These are phyloP conservation scores for Herpotrichia juniperi DNA, from an alignment of 2,329 filamentous ascomycete genomes.

Conservation along the genomic window DNA sequence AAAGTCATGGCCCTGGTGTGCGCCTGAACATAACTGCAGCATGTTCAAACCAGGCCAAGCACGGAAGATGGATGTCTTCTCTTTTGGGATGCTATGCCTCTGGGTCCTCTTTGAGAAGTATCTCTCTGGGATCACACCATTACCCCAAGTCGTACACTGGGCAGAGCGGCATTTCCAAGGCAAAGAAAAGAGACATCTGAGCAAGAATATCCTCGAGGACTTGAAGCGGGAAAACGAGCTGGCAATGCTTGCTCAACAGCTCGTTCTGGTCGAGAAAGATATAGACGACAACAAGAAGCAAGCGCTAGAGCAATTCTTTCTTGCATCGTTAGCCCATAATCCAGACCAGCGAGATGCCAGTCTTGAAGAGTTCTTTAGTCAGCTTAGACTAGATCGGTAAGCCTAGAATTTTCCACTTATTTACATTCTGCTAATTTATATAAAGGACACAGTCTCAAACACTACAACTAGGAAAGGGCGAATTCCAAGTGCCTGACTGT, in stretches of 20 bases:
- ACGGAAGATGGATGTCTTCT: constrained; percentile 17
- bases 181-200: background rate
- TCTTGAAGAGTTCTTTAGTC: background rate
- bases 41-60: constrained; percentile 6
- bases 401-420: no score
- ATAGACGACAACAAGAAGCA: background rate
- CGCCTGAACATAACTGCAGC: constrained; percentile 12
- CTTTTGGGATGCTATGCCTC: constrained; percentile 15
- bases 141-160: background rate
- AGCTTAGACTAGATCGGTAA: no score
- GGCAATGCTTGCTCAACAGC: background rate
- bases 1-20: constrained; percentile 13
- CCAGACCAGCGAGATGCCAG: background rate
- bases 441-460: no score
- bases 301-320: background rate
- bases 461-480: no score
- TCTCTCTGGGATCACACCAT: background rate
- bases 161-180: background rate
- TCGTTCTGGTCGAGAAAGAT: background rate
- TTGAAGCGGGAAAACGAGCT: background rate
- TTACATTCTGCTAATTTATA: no score
- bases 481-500: no score
- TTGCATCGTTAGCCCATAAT: background rate
- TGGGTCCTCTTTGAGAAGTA: constrained; percentile 16
- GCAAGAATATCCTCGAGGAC: background rate